Percentiles rank a stretch among this genome's conserved stretches.
phyloP scores from a whole-genome alignment of 306 rosid genomes.

The Hippophae rhamnoides region DNA sequence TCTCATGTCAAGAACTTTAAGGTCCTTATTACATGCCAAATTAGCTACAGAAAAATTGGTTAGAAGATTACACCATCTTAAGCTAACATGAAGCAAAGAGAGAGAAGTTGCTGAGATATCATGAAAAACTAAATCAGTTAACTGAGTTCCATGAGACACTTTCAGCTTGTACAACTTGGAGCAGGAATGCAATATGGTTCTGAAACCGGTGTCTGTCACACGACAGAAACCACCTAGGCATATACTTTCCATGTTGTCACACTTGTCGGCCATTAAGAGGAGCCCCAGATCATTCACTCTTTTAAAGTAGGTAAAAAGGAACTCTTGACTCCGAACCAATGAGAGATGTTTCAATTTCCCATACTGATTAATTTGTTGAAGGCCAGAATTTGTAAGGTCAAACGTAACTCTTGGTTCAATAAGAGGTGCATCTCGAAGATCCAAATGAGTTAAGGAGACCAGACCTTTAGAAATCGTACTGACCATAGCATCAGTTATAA shows the following conservation, averaged over 20 bases:
- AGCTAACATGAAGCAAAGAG: conserved; percentile 65
- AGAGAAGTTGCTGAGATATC: conserved; percentile 92
- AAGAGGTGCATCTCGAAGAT: conserved; percentile 84
- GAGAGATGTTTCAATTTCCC: conserved; percentile 79
- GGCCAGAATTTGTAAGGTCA: conserved; percentile 82
- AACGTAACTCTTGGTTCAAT: conserved; percentile 63
- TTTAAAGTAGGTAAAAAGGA: conserved; percentile 49
- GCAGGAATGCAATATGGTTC: conserved; percentile 82
- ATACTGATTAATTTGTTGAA: conserved; percentile 76
- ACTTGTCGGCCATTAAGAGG: conserved; percentile 86
- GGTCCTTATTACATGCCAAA: conserved; percentile 71
- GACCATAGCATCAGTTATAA: conserved; percentile 80
- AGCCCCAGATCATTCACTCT: conserved; percentile 85
- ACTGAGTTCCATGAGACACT: conserved; percentile 85
- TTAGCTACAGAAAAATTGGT: conserved; percentile 56
- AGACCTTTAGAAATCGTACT: conserved; percentile 63
- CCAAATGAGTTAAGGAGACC: conserved; percentile 58
- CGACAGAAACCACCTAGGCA: conserved; percentile 93
- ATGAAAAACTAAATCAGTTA: conserved; percentile 82
- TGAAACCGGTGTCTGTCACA: conserved; percentile 93
- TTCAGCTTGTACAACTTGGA: conserved; percentile 63
- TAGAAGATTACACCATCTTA: conserved; percentile 78
- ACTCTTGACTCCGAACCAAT: conserved; percentile 78
- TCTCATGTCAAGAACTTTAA: conserved; percentile 72
- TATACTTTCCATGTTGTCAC: conserved; percentile 75